phyloP scores from a whole-genome alignment of 2,329 filamentous ascomycete species.

The Trichoderma harzianum region DNA sequence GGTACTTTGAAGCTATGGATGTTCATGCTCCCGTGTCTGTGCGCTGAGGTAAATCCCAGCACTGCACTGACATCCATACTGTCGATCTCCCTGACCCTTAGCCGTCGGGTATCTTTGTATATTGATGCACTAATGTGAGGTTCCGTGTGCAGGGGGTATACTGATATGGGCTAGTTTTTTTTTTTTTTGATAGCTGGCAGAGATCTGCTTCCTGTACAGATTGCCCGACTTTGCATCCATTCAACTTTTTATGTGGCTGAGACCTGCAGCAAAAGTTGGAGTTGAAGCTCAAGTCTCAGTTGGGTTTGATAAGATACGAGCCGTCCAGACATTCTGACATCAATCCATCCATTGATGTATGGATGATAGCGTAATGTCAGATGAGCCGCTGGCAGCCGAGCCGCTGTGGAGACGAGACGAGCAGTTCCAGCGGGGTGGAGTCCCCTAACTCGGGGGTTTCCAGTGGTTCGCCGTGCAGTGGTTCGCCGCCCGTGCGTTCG shows the following conservation, averaged over 20 bases:
- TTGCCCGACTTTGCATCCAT: too few species aligned
- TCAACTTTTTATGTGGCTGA: neutral
- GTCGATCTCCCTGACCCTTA: neutral
- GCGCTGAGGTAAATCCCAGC: neutral
- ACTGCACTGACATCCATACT: neutral
- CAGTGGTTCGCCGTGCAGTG: neutral
- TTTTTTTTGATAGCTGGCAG: neutral
- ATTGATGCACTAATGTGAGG: neutral
- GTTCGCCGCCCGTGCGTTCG: neutral
- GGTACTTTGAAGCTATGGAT: neutral
- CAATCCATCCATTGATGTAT: too few species aligned
- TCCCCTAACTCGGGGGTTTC: neutral
- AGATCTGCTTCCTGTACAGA: neutral
- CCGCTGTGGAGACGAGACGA: slow-evolving; percentile 1
- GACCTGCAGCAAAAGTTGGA: neutral
- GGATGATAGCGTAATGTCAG: neutral
- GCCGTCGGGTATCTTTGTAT: neutral
- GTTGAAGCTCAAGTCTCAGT: neutral
- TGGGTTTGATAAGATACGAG: neutral
- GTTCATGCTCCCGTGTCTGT: neutral
- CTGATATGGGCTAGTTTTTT: too few species aligned
- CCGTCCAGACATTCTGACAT: neutral
- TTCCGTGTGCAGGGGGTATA: neutral
- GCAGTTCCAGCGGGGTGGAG: neutral
- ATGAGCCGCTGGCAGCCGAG: slow-evolving; percentile 19